Base-by-base conservation (phyloP, 805 yeast genomes). In the Candida ficus region DNA sequence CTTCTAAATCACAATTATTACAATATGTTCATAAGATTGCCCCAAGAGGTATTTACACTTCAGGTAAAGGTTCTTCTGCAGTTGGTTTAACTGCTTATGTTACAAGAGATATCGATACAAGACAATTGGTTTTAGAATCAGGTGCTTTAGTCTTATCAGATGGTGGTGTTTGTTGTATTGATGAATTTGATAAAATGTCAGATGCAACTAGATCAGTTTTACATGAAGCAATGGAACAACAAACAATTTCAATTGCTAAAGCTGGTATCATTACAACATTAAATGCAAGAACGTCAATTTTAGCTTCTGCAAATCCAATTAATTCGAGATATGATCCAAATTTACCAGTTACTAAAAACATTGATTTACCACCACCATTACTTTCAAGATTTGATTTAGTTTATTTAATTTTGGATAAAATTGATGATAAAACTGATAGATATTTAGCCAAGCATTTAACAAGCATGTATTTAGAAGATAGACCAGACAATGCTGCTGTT, bases 141-240 rank as follows among this genome's bases (percentile, higher is more conserved):
- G 99, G 99, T 61, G 99, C 99, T 0, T 71, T 93, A 48, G 98
- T 93, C 12, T 70, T 93, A 33, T 87, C 96, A 9, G 99, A 93
- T 64, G 98, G 98, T 43, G 99, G 99, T 72, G 81, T 93, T 32
- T 93, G 99, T 68, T 93, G 99, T 66, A 93, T 93, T 60, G 99
- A 93, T 69, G 99, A 93, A 70, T 93, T 91, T 58, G 99, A 93
- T 66, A 93, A 93, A 64, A 93, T 93, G 99, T 76, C 83, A 40
- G 98, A 93, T 52, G 67, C 95, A 2, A 91, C 98, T 0, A 71
- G 98, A 56, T 88, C 96, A 8, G 98, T 93, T 10, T 68, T 93
- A 39, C 99, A 93, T 61, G 99, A 93, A 71, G 99, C 93, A 10
- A 93, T 93, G 99, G 99, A 93, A 67, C 99, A 93, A 61, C 99